Conservation (phyloP, 2,329 filamentous ascomycete species). For the Fusarium sp. region DNA sequence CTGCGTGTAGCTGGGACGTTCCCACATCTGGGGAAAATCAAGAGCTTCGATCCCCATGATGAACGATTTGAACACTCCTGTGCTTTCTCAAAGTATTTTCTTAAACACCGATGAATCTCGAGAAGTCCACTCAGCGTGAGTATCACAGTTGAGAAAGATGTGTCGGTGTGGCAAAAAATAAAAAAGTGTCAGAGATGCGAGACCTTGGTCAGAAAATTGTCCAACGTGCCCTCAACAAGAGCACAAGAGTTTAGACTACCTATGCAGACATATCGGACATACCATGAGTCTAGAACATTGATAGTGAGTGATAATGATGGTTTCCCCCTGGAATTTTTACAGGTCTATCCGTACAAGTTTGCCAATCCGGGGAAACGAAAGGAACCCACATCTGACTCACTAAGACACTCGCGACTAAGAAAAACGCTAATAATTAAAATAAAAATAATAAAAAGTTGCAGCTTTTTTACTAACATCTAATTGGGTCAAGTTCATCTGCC, state of each 20-base stretch:
- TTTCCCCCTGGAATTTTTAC: conserved; percentile 10
- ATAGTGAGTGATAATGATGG: conserved; percentile 1
- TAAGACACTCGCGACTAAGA: conserved; percentile 6
- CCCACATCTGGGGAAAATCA: conserved; percentile 87
- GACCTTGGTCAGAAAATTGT: conserved; percentile 7
- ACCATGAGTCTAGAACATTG: conserved; percentile 17
- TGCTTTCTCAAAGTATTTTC: neutral
- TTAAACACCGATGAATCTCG: neutral
- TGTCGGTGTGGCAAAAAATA: conserved; percentile 29
- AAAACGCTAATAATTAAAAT: conserved; percentile 16
- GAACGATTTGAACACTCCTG: neutral
- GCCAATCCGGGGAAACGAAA: conserved; percentile 23
- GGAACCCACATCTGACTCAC: conserved; percentile 29
- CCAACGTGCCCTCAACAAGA: conserved; percentile 22
- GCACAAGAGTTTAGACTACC: conserved; percentile 21
- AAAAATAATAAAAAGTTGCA: conserved; percentile 4
- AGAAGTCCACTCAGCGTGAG: neutral
- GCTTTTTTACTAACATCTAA: conserved; percentile 29
- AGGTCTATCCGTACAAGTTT: conserved; percentile 5
- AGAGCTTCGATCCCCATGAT: conserved; percentile 53
- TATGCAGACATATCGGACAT: conserved; percentile 36
- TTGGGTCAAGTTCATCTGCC: conserved; percentile 26
- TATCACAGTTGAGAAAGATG: conserved; percentile 1
- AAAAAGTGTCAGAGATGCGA: conserved; percentile 8
- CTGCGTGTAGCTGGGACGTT: conserved; percentile 74